Evolutionary conservation across 2,329 filamentous ascomycete genomes (phyloP).

Genomic region (Daldinia sp.): DNA sequence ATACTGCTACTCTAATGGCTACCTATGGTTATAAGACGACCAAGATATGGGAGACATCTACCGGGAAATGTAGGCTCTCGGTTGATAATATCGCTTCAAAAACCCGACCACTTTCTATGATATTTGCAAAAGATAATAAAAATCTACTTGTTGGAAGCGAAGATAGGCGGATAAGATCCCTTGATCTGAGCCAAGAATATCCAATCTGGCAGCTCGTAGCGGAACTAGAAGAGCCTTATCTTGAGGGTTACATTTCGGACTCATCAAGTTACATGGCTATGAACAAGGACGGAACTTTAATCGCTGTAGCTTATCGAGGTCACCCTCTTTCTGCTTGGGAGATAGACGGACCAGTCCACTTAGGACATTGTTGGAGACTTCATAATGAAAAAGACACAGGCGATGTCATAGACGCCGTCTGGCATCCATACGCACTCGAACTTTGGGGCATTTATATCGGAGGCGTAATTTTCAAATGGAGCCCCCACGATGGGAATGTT

Average conservation of each 20-base stretch:
- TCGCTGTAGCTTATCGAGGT: slow-evolving; percentile 50
- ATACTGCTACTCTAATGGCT: slow-evolving; percentile 41
- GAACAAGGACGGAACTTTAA: slow-evolving; percentile 47
- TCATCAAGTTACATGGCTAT: slow-evolving; percentile 47
- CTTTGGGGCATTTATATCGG: slow-evolving; percentile 52
- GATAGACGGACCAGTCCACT: slow-evolving; percentile 41
- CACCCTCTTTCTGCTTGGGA: slow-evolving; percentile 52
- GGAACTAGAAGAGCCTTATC: slow-evolving; percentile 43
- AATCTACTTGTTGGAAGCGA: slow-evolving; percentile 45
- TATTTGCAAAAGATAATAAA: slow-evolving; percentile 37
- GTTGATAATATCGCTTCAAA: slow-evolving; percentile 43
- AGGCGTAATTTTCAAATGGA: slow-evolving; percentile 54
- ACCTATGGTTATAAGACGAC: slow-evolving; percentile 49
- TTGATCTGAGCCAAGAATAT: slow-evolving; percentile 34
- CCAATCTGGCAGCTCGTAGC: slow-evolving; percentile 42
- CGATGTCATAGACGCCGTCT: slow-evolving; percentile 46
- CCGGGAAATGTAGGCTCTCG: slow-evolving; percentile 43
- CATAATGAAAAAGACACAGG: slow-evolving; percentile 30
- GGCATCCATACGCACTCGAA: slow-evolving; percentile 49
- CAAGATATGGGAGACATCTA: slow-evolving; percentile 47
- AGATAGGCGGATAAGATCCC: slow-evolving; percentile 42
- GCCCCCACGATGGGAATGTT: slow-evolving; percentile 48
- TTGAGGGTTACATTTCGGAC: slow-evolving; percentile 47
- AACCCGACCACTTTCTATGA: slow-evolving; percentile 46
- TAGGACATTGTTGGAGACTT: slow-evolving; percentile 49